phyloP scores from a whole-genome alignment of 2,329 filamentous ascomycete species.

The Mycogone perniciosa region DNA sequence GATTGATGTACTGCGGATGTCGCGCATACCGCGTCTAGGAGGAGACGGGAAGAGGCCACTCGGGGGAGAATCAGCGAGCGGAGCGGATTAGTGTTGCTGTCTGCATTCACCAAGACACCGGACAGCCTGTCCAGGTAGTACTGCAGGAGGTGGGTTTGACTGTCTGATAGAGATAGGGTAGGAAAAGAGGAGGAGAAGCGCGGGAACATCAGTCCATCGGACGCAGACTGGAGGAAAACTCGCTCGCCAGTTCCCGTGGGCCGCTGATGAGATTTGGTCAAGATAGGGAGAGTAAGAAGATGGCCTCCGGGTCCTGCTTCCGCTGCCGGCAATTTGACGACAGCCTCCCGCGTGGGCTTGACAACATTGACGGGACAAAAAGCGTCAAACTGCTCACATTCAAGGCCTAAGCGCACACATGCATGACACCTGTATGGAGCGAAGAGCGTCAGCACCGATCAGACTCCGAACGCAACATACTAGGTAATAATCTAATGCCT shows the following conservation, averaged over 20 bases:
- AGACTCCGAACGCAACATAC: too few relatives aligned
- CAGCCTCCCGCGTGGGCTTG: slow-evolving; percentile 5
- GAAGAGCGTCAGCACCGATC: too few relatives aligned
- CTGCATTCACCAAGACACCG: slow-evolving; percentile 7
- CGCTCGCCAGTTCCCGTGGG: too few relatives aligned
- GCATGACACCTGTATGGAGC: slow-evolving; percentile 1
- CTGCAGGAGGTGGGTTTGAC: slow-evolving; percentile 6
- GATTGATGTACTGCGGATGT: slow-evolving; percentile 1
- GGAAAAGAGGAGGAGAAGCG: not conserved
- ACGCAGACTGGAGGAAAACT: too few relatives aligned
- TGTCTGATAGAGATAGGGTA: slow-evolving; percentile 4
- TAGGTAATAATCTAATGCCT: too few relatives aligned
- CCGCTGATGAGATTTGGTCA: too few relatives aligned
- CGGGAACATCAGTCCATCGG: too few relatives aligned
- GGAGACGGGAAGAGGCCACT: slow-evolving; percentile 3
- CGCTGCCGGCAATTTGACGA: not conserved
- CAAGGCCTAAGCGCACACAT: slow-evolving; percentile 6
- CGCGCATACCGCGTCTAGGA: slow-evolving; percentile 9
- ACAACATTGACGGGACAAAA: slow-evolving; percentile 10
- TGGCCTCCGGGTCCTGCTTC: not conserved
- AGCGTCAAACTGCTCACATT: slow-evolving; percentile 9
- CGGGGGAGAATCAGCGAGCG: slow-evolving; percentile 4
- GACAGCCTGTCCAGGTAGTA: slow-evolving; percentile 8
- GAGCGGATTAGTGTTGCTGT: slow-evolving; percentile 6
- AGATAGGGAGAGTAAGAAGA: too few relatives aligned